These are phyloP conservation scores for Chaetomium sp. DNA, from an alignment of 2,329 filamentous ascomycete genomes.

Conservation along the genomic window DNA sequence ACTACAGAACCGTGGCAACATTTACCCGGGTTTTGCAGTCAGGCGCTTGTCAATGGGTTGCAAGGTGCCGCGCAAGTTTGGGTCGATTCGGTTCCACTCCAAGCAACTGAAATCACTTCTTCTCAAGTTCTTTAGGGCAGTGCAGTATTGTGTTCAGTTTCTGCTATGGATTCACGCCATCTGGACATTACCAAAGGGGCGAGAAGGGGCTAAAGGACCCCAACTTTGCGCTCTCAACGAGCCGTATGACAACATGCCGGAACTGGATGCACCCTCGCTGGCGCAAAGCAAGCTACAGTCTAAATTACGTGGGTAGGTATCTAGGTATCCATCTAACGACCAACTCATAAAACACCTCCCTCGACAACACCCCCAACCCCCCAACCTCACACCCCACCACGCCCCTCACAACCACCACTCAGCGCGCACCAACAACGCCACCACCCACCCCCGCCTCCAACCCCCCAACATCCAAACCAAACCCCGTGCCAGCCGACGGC, in stretches of 20 bases:
- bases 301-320: too few species aligned
- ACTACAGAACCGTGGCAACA: conserved; percentile 16
- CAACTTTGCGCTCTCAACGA: background rate
- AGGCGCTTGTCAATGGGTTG: background rate
- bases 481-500: too few species aligned
- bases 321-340: too few species aligned
- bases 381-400: too few species aligned
- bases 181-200: background rate
- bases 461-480: background rate
- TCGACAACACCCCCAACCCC: too few species aligned
- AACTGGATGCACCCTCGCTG: too few species aligned
- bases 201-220: too few species aligned
- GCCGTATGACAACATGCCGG: too few species aligned
- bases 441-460: background rate
- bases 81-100: background rate
- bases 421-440: too few species aligned
- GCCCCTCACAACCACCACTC: background rate
- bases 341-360: too few species aligned
- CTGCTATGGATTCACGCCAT: background rate
- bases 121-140: background rate
- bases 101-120: background rate
- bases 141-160: background rate
- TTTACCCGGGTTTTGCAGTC: background rate
- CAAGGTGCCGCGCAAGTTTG: background rate
- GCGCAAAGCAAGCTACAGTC: too few species aligned